Conservation (phyloP, 2,329 filamentous ascomycete genomes). For the Pyrenochaeta sp. region DNA sequence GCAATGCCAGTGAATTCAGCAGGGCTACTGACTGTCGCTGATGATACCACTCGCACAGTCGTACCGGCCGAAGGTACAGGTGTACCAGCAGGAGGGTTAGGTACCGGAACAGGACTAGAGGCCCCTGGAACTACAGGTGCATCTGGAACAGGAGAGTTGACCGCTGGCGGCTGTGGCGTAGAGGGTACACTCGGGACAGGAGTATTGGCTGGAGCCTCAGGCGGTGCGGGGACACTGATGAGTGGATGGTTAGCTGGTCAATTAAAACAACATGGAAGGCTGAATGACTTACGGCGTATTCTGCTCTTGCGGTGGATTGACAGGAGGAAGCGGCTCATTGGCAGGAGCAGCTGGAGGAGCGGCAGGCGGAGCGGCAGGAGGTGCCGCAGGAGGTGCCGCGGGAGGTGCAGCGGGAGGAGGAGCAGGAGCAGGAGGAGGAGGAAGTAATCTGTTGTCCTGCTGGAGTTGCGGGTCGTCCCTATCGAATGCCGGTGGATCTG, state of each 20-base stretch:
- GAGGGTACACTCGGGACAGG: too few relatives aligned
- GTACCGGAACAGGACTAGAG: not conserved
- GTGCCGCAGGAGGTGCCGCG: too few relatives aligned
- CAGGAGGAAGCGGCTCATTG: not conserved
- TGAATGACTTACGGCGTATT: not conserved
- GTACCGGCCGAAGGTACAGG: too few relatives aligned
- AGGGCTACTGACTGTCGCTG: too few relatives aligned
- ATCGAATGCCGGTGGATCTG: too few relatives aligned
- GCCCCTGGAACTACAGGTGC: not conserved
- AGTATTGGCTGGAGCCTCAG: not conserved
- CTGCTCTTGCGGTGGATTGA: not conserved
- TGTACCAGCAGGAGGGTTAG: not conserved
- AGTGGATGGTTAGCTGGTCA: not conserved
- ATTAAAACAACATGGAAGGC: not conserved
- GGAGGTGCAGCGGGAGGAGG: not conserved
- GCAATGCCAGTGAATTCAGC: too few relatives aligned
- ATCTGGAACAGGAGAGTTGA: not conserved
- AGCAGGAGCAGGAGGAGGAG: not conserved
- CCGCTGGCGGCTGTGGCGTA: constrained; percentile 7
- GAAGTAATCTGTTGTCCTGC: too few relatives aligned
- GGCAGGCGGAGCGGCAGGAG: not conserved
- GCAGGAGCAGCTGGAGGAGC: not conserved
- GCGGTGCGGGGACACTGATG: too few relatives aligned
- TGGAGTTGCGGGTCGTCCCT: too few relatives aligned
- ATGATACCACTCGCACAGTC: too few relatives aligned